Base-by-base conservation (phyloP, 2,329 filamentous ascomycete genomes). In the Fusarium sp. region DNA sequence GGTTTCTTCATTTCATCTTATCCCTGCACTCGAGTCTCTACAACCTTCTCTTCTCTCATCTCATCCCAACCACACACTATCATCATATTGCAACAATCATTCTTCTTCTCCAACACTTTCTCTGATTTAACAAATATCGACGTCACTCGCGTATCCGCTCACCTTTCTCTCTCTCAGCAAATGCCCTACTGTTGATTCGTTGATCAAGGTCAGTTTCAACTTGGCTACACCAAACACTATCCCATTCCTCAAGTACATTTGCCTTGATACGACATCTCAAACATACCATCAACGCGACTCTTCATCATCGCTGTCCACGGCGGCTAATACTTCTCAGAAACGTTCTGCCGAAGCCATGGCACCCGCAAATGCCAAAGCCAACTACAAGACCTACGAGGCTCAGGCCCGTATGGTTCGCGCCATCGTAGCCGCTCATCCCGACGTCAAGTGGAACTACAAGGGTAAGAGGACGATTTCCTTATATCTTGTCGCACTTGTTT, bases 331-430 rank as follows among this genome's bases (percentile, higher is more conserved):
- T 26, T 30, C 24, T 53, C 54, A 45, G n/a, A 28, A 51, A 54
- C 36, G 58, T 41, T 26, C 36, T 44, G 30, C 50, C 28, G 12
- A 42, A 58, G 72, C 8, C 18, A 89, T 90, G 88, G 82, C 87
- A 8, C 80, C 85, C 7, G 55, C 80, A 36, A 80, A 69, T 39
- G 59, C 77, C 59, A 85, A 85, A 62, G 84, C 87, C 20, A 91
- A 90, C 74, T 92, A 91, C 82, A 88, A 87, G 70, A 85, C 84
- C 5, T 90, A 90, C 78, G 90, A 92, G 79, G 84, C 87, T 0
- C 88, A 90, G 73, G 86, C 87, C 26, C 89, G 90, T 51, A 86
- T 92, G 41, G 83, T 92, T 6, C 87, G 89, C 4, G 90, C 90
- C 10, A 87, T 92, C 30, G 82, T 92, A 1, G 90, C 90, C 0